Evolutionary conservation across 2,329 filamentous ascomycete genomes (phyloP).

Genomic region (Botrytis galanthina): DNA sequence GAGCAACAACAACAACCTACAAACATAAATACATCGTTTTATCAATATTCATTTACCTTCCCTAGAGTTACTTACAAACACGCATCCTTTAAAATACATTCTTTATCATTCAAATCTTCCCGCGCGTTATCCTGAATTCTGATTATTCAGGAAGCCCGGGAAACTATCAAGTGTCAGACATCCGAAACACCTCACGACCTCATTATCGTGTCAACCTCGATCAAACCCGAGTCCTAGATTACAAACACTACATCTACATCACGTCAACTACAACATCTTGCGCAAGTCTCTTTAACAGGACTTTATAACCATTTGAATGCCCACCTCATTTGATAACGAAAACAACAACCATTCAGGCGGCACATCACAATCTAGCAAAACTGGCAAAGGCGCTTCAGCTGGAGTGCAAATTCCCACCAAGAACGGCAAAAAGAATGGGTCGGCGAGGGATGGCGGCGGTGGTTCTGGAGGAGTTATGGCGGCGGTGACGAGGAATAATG

Average conservation of each 20-base stretch:
- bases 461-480: slow-evolving; percentile 31
- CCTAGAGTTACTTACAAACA: neutral
- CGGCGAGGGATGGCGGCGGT: slow-evolving; percentile 36
- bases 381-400: slow-evolving; percentile 30
- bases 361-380: slow-evolving; percentile 29
- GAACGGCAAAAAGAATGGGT: slow-evolving; percentile 39
- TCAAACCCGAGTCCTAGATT: slow-evolving; percentile 21
- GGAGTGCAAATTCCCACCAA: slow-evolving; percentile 35
- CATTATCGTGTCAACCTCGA: slow-evolving; percentile 11
- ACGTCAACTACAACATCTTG: neutral
- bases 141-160: slow-evolving; percentile 31
- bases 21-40: slow-evolving; percentile 17
- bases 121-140: slow-evolving; percentile 32
- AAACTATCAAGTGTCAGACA: slow-evolving; percentile 18
- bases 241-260: neutral
- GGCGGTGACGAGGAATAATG: slow-evolving; percentile 38
- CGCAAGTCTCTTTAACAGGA: neutral
- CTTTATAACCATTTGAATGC: slow-evolving; percentile 38
- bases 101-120: slow-evolving; percentile 20
- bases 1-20: slow-evolving; percentile 14
- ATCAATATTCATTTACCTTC: neutral
- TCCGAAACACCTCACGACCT: slow-evolving; percentile 20
- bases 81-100: neutral
- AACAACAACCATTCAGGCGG: slow-evolving; percentile 28
- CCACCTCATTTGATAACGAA: slow-evolving; percentile 40